Base-by-base conservation (phyloP, 2,329 filamentous ascomycete species). In the Aureobasidium namibiae region DNA sequence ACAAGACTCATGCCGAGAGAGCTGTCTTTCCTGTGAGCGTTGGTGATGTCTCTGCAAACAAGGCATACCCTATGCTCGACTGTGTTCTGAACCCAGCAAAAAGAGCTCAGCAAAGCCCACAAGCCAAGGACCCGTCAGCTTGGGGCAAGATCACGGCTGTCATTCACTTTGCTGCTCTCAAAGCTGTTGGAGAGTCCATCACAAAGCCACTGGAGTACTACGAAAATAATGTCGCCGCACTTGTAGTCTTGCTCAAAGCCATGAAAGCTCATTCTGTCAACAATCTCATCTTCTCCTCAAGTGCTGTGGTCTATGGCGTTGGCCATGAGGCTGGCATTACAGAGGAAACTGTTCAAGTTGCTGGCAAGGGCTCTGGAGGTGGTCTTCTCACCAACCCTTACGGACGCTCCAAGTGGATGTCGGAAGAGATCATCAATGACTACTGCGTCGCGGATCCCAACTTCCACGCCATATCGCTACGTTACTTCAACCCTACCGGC, bases 101-200 rank as follows among this genome's bases (percentile, higher is more conserved):
- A 29, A 50, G 46, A 44, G 36, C 29, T 29, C 42, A 59, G 11
- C 36, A 39, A 10, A 50, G 45, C 67, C 64, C 44, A 4, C 65
- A 63, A 2, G 52, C 61, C 31, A 67, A 69, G 16, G 66, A 68
- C n/a, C 44, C 62, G 9, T 63, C 67, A 14, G 68, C 74, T 18
- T 69, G 70, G 56, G 83, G 81, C 2, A 76, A 73, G 31, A 84
- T 87, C 62, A 73, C 74, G 0, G 84, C 83, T 0, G 83, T 87
- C n/a, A 86, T 88, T 60, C 85, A 88, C 66, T 87, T 87, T 64
- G 85, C 85, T 14, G 85, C 85, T 1, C 82, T 82, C 74, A 87
- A 87, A 68, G 82, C 84, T 2, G 83, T 87, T 0, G 79, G 79
- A 26, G 84, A 88, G 65, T 86, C 82, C 44, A 86, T 87, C 61